Evolutionary conservation across 108 stramenopile species (phyloP).

Genomic region (Nannochloropsis gaditana): DNA sequence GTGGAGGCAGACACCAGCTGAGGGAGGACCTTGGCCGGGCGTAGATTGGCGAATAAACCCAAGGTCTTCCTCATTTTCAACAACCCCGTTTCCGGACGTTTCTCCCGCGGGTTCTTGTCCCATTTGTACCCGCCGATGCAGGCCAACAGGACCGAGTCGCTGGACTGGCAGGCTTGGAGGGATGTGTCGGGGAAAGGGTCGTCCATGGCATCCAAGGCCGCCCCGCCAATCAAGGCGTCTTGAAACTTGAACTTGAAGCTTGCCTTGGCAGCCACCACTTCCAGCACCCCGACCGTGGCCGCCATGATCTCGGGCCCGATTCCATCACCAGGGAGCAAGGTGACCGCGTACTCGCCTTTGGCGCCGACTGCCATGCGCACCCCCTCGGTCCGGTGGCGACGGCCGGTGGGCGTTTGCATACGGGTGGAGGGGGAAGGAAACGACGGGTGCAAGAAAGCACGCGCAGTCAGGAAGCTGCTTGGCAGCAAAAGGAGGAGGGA

Average conservation of each 20-base stretch:
- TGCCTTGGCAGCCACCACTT: slow-evolving; percentile 10
- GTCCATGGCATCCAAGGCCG: slow-evolving; percentile 80
- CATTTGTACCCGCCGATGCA: slow-evolving; percentile 98
- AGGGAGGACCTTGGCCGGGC: slow-evolving; percentile 88
- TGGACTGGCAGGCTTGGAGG: slow-evolving; percentile 63
- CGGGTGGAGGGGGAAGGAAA: neutral
- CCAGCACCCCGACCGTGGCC: slow-evolving; percentile 65
- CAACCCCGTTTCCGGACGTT: slow-evolving; percentile 87
- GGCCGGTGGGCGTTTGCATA: too few species aligned
- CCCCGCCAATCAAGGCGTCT: slow-evolving; percentile 91
- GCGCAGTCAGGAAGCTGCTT: neutral
- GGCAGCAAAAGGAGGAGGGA: neutral
- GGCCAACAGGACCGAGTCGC: slow-evolving; percentile 86
- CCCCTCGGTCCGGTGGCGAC: neutral
- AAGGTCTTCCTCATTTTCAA: slow-evolving; percentile 90
- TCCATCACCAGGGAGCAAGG: slow-evolving; percentile 59
- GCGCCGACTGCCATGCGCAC: slow-evolving; percentile 38
- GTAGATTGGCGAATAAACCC: slow-evolving; percentile 91
- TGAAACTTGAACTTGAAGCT: slow-evolving; percentile 70
- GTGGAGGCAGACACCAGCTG: slow-evolving; percentile 90
- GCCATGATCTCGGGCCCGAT: slow-evolving; percentile 71
- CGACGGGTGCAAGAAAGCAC: neutral
- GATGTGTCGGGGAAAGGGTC: slow-evolving; percentile 84
- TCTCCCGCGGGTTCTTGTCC: slow-evolving; percentile 87
- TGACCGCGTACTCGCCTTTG: slow-evolving; percentile 49